Evolutionary conservation across 306 rosid genomes (phyloP), one percentile per base, ranked within the genome.

Genomic region (Corylus americana): DNA sequence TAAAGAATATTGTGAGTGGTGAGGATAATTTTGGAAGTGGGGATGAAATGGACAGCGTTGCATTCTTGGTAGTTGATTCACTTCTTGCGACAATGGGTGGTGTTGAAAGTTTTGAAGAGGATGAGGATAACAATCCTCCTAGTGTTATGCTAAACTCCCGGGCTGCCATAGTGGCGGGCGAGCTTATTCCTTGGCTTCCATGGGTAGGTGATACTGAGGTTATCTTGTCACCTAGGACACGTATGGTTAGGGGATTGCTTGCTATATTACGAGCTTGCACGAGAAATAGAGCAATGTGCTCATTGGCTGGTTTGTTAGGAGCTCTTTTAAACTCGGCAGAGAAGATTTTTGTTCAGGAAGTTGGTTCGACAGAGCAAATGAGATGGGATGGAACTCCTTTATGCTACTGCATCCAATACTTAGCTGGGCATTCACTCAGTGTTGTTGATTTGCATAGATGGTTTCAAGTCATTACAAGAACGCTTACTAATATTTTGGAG

Each of bases 1-100:
- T 95, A 77, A 95, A 95, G 89, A 95, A 91, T 74, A 87, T 95
- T 81, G 99, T 93, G 62, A 86, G 88, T 62, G 98, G 99, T 64
- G 84, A 79, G 73, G 97, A 90, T 83, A 87, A 70, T 83, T 91
- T 93, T 78, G 96, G 92, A 73, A 86, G 77, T 74, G 90, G 88
- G 50, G 97, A 90, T 79, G 92, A 88, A 83, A 89, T 84, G 89
- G 99, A 93, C 47, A 80, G 79, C 11, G 78, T 88, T 74, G 88
- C 98, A 77, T 88, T 81, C 80, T 74, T 92, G 78, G 94, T 95
- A 25, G 98, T 95, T 74, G 99, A 95, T 83, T 93, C 99, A 16
- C 98, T 95, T 74, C 92, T 95, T 84, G 96, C 97, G 51, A 95
- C 98, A 74, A 95, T 95, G 99, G 99, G 99, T 53, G 99, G 99